A percentile compares a stretch with the other conserved stretches of the same genome.
phyloP scores from a whole-genome alignment of 306 rosid species.

The Delonix regia region DNA sequence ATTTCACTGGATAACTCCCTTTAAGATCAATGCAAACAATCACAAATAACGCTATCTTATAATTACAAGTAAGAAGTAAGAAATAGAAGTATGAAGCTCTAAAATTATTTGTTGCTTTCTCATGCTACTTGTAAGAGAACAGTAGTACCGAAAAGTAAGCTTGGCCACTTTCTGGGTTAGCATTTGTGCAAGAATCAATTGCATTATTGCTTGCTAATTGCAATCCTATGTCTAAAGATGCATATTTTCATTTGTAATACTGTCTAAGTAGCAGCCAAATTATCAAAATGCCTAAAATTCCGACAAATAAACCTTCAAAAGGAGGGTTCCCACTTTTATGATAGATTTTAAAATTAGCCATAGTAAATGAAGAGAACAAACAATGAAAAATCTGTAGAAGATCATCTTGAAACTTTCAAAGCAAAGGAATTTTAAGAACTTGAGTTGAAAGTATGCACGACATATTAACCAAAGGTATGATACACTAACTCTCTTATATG shows the following conservation, averaged over 20 bases:
- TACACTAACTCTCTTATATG: too few species aligned
- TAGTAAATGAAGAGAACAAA: not conserved
- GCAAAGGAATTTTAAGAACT: not conserved
- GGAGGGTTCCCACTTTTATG: not conserved
- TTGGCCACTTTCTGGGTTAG: conserved; percentile 30
- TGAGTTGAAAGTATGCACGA: not conserved
- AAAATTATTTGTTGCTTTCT: conserved; percentile 65
- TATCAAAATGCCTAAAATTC: conserved; percentile 18
- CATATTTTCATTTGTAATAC: conserved; percentile 9
- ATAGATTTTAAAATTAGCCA: not conserved
- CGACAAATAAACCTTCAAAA: conserved; percentile 34
- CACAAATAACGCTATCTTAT: too few species aligned
- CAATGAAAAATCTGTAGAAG: too few species aligned
- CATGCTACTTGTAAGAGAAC: conserved; percentile 48
- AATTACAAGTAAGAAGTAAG: too few species aligned
- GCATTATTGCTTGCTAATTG: conserved; percentile 13
- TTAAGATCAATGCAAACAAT: too few species aligned
- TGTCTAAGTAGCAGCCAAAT: not conserved
- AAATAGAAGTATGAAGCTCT: too few species aligned
- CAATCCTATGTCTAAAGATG: not conserved
- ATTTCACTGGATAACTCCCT: too few species aligned
- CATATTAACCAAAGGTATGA: too few species aligned
- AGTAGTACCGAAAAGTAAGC: conserved; percentile 36
- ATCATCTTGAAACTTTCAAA: not conserved
- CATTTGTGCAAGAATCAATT: conserved; percentile 11